Evolutionary conservation across 352 stramenopile species (phyloP).

Genomic region (Pythium coloratum): DNA sequence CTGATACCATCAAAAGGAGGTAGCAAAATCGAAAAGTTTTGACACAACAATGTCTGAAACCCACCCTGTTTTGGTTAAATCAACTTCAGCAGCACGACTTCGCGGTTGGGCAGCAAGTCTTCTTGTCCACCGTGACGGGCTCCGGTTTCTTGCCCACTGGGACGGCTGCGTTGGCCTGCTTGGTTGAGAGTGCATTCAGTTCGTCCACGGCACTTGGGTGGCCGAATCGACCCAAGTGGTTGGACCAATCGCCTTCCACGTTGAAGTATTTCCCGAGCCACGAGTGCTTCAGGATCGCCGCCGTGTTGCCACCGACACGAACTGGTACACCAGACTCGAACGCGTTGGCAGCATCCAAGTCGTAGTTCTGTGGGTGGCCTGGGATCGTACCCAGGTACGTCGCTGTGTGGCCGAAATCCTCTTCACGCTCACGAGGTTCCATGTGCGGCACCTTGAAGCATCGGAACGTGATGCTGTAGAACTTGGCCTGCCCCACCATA

Average conservation of each 20-base stretch:
- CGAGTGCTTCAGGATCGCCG: constrained; percentile 64
- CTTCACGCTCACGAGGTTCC: constrained; percentile 51
- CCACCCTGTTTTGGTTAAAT: not conserved
- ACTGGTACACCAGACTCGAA: constrained; percentile 76
- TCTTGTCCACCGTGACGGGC: not conserved
- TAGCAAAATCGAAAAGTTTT: not conserved
- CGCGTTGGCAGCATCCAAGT: constrained; percentile 68
- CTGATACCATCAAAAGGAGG: not conserved
- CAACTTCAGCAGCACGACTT: not conserved
- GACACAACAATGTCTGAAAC: not conserved
- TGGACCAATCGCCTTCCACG: constrained; percentile 73
- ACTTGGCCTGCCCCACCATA: constrained; percentile 72
- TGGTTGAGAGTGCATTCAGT: not conserved
- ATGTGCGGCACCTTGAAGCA: constrained; percentile 80
- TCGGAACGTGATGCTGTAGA: constrained; percentile 88
- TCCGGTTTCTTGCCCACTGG: not conserved
- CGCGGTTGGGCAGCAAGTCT: not conserved
- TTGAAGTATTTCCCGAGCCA: constrained; percentile 81
- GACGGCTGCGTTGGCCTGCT: not conserved
- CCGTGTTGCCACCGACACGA: constrained; percentile 86
- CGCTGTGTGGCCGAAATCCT: constrained; percentile 91
- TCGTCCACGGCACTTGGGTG: not conserved
- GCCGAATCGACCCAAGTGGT: constrained; percentile 61
- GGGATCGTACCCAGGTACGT: constrained; percentile 90
- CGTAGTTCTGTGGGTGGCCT: constrained; percentile 45